A percentile compares a stretch with the other conserved stretches of the same genome.
Conservation (phyloP, 768 basidiomycete genomes). For the Termitomyces sp. region DNA sequence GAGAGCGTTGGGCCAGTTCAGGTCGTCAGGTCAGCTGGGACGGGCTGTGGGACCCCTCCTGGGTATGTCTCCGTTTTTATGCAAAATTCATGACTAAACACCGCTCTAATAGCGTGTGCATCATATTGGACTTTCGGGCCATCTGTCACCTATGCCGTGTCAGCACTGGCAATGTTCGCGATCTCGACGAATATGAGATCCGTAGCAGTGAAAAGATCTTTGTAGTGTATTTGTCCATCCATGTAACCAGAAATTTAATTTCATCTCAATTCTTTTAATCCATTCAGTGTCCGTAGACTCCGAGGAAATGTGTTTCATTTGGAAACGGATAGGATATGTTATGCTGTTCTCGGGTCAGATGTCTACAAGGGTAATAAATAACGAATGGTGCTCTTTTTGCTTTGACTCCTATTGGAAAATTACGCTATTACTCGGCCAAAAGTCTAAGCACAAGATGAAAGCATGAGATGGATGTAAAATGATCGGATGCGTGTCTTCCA, state of each 20-base stretch:
- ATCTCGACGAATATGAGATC: conserved; percentile 58
- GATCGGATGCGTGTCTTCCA: conserved; percentile 8
- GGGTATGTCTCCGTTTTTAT: conserved; percentile 43
- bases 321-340: conserved; percentile 6
- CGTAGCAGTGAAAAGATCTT: conserved; percentile 35
- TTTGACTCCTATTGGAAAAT: background rate
- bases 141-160: conserved; percentile 64
- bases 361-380: conserved; percentile 13
- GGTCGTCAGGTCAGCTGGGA: conserved; percentile 93
- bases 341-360: conserved; percentile 14
- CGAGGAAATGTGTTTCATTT: conserved; percentile 5
- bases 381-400: conserved; percentile 4
- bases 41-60: conserved; percentile 89
- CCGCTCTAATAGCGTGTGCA: conserved; percentile 59
- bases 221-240: conserved; percentile 14
- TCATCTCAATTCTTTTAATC: background rate
- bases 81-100: conserved; percentile 19
- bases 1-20: conserved; percentile 78
- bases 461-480: conserved; percentile 4
- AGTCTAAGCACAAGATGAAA: background rate
- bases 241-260: background rate
- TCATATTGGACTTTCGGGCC: conserved; percentile 90
- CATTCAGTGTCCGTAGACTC: background rate
- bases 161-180: conserved; percentile 62
- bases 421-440: background rate